Evolutionary conservation across 495 filamentous ascomycete genomes (phyloP).

Genomic region (Penicillium riverlandense): DNA sequence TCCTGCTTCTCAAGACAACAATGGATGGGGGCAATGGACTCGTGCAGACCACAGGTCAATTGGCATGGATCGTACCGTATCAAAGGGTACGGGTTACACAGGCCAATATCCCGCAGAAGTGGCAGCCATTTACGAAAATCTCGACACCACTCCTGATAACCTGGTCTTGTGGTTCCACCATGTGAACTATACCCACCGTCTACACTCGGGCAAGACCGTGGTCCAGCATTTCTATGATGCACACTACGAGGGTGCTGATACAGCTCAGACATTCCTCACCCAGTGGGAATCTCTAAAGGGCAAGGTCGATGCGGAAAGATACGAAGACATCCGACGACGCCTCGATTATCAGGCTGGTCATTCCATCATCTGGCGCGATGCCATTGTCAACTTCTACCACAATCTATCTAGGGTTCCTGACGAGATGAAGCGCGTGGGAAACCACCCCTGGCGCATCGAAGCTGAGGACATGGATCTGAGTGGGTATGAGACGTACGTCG

Average conservation of each 20-base stretch:
- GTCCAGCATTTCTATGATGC: conserved; percentile 74
- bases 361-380: conserved; percentile 62
- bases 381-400: conserved; percentile 53
- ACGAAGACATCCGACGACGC: conserved; percentile 47
- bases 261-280: conserved; percentile 48
- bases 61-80: conserved; percentile 66
- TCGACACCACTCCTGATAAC: conserved; percentile 60
- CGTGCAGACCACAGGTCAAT: conserved; percentile 51
- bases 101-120: conserved; percentile 61
- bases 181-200: conserved; percentile 57
- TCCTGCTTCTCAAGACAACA: conserved; percentile 58
- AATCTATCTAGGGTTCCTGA: conserved; percentile 55
- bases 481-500: conserved; percentile 43
- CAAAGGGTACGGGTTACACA: conserved; percentile 56
- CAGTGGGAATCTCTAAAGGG: conserved; percentile 49
- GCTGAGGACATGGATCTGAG: conserved; percentile 54
- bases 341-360: conserved; percentile 62
- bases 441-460: conserved; percentile 57
- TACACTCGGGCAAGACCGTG: conserved; percentile 60
- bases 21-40: conserved; percentile 69
- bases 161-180: conserved; percentile 73
- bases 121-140: conserved; percentile 47
- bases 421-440: conserved; percentile 41
- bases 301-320: conserved; percentile 55
- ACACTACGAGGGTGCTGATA: conserved; percentile 55